Evolutionary conservation across 768 basidiomycete species (phyloP).

Genomic region (Pleurotus platypus): DNA sequence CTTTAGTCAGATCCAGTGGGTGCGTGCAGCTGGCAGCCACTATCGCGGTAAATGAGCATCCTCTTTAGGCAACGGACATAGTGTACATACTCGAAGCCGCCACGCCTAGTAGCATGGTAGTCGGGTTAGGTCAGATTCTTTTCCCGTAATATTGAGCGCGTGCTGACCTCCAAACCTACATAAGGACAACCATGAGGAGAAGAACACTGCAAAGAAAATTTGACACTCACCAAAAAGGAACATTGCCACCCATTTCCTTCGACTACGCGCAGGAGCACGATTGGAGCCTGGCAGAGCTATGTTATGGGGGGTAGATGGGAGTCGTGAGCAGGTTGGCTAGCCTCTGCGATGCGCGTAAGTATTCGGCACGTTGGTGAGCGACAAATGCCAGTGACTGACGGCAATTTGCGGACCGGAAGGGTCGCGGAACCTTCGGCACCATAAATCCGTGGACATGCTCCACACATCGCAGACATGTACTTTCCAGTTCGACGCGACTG

Average conservation of each 20-base stretch:
- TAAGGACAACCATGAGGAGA: constrained; percentile 10
- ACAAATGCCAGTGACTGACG: too few relatives aligned
- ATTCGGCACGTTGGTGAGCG: too few relatives aligned
- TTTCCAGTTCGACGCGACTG: too few relatives aligned
- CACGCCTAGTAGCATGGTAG: constrained; percentile 36
- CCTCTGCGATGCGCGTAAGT: too few relatives aligned
- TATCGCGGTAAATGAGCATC: constrained; percentile 20
- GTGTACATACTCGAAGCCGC: constrained; percentile 55
- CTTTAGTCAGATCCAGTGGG: constrained; percentile 84
- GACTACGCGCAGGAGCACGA: neutral
- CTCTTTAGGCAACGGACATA: constrained; percentile 1
- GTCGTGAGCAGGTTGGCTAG: neutral
- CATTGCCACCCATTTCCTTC: constrained; percentile 31
- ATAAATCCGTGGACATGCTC: too few relatives aligned
- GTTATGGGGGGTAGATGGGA: neutral
- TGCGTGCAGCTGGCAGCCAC: constrained; percentile 83
- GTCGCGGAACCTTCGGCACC: too few relatives aligned
- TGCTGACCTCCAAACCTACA: constrained; percentile 60
- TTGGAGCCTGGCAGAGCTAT: neutral
- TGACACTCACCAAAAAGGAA: constrained; percentile 47
- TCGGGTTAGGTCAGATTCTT: constrained; percentile 10
- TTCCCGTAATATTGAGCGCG: neutral
- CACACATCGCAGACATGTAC: too few relatives aligned
- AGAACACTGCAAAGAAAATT: constrained; percentile 6
- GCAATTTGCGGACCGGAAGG: too few relatives aligned